Base-by-base conservation (phyloP, 2,329 filamentous ascomycete genomes). In the Penicillium sp. region DNA sequence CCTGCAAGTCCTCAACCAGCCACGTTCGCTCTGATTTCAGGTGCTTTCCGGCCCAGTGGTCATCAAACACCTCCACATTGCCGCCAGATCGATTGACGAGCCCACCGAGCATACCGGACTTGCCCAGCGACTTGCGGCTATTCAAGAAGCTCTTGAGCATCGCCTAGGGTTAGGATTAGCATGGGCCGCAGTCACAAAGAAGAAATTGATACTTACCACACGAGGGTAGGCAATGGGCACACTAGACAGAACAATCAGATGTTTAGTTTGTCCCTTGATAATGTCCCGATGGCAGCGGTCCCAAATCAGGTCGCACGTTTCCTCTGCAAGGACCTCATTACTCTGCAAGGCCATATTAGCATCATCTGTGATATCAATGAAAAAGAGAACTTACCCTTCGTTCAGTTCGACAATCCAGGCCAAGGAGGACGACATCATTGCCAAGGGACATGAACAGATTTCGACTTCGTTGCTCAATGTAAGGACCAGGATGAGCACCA, bases 31-130 rank as follows among this genome's bases (percentile, higher is more conserved):
- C 94, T 24, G 85, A 81, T 70, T 97, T 99, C 76, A 97, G 92
- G 67, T 91, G 89, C 68, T 90, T 95, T 34, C 93, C 90, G 0
- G 93, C 96, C 94, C 94, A 99, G 69, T 99, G 93, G 70, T 97
- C 94, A 68, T 96, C 93, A 9, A 96, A 78, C 13, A 97, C 89
- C 71, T 97, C 94, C 6, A 94, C 88, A 16, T 90, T 90, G 21
- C 90, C 91, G 65, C 96, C 92, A 62, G 96, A 92, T 61, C 88
- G 88, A 75, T 96, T 96, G 36, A 95, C 79, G 41, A 95, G 84
- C 12, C 81, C 81, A 54, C 90, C 89, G 47, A 97, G 80, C 60
- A 95, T 73, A 1, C 93, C 92, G 33, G 87, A 83, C 65, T 90
- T 88, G 36, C 91, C 89, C 23, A 97, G 79, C 5, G 89, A 89